Percentiles rank a stretch among this genome's conserved stretches.
These are phyloP conservation scores for Hericium alpestre DNA, from an alignment of 768 basidiomycete species.

Conservation along the genomic window DNA sequence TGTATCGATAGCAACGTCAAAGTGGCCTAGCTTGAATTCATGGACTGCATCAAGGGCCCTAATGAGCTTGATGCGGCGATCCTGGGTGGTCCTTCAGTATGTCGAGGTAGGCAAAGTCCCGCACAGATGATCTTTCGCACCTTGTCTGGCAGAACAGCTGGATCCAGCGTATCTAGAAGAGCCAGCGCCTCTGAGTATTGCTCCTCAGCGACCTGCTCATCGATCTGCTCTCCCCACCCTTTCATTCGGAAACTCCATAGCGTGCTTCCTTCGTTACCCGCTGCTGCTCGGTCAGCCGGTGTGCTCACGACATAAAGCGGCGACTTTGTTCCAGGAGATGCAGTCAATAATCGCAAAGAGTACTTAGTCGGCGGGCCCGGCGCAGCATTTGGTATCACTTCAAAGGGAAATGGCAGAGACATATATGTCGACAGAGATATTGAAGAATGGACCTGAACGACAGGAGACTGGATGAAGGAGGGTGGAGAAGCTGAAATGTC, in stretches of 20 bases:
- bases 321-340: slow-evolving; percentile 41
- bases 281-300: slow-evolving; percentile 59
- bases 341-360: slow-evolving; percentile 53
- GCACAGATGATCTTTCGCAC: slow-evolving; percentile 20
- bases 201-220: slow-evolving; percentile 64
- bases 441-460: slow-evolving; percentile 63
- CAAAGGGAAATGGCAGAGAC: slow-evolving; percentile 53
- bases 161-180: slow-evolving; percentile 62
- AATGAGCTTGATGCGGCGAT: slow-evolving; percentile 45
- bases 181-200: slow-evolving; percentile 73
- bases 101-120: background rate
- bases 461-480: slow-evolving; percentile 41
- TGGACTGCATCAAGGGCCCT: slow-evolving; percentile 71
- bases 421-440: slow-evolving; percentile 54
- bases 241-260: slow-evolving; percentile 70
- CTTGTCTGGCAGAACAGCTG: slow-evolving; percentile 50
- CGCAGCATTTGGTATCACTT: slow-evolving; percentile 20
- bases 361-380: slow-evolving; percentile 27
- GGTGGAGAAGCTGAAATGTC: slow-evolving; percentile 22
- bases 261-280: slow-evolving; percentile 59
- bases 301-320: slow-evolving; percentile 59
- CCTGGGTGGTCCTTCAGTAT: slow-evolving; percentile 25
- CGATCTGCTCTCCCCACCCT: slow-evolving; percentile 72
- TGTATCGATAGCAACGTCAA: slow-evolving; percentile 71
- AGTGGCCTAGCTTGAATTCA: slow-evolving; percentile 59